A percentile compares a stretch with the other conserved stretches of the same genome.
phyloP scores from a whole-genome alignment of 371 early-diverging fungal species.

The Mortierella sp. region DNA sequence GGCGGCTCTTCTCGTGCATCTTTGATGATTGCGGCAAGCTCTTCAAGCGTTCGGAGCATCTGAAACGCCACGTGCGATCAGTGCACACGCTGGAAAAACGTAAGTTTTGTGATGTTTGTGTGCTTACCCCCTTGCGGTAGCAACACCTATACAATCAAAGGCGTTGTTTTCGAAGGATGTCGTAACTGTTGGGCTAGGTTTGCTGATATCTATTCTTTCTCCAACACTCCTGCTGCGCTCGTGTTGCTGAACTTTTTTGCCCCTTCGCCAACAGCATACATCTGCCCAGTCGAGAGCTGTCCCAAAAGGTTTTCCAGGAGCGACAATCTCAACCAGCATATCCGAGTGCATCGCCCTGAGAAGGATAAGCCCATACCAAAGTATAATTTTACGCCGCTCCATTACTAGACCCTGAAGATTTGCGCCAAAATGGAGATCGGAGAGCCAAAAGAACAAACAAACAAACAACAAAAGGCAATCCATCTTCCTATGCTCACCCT shows the following conservation, averaged over 20 bases:
- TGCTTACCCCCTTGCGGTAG: background rate
- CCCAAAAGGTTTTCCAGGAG: conserved; percentile 59
- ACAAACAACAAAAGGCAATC: too few species aligned
- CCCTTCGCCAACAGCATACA: conserved; percentile 8
- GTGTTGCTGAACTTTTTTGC: too few species aligned
- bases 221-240: too few species aligned
- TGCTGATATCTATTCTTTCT: too few species aligned
- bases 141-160: background rate
- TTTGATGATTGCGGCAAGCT: conserved; percentile 67
- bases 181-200: too few species aligned
- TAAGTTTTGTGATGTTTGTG: conserved; percentile 46
- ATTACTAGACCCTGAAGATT: background rate
- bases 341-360: conserved; percentile 57
- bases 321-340: conserved; percentile 61
- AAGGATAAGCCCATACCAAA: conserved; percentile 24
- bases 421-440: too few species aligned
- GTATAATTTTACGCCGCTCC: conserved; percentile 7
- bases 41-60: conserved; percentile 73
- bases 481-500: too few species aligned
- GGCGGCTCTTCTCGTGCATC: conserved; percentile 54
- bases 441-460: too few species aligned
- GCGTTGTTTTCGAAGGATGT: too few species aligned
- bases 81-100: conserved; percentile 75
- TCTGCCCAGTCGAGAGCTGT: conserved; percentile 30
- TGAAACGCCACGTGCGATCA: conserved; percentile 73